phyloP scores from a whole-genome alignment of 2,329 filamentous ascomycete species.

The Leptographium galeiforme region DNA sequence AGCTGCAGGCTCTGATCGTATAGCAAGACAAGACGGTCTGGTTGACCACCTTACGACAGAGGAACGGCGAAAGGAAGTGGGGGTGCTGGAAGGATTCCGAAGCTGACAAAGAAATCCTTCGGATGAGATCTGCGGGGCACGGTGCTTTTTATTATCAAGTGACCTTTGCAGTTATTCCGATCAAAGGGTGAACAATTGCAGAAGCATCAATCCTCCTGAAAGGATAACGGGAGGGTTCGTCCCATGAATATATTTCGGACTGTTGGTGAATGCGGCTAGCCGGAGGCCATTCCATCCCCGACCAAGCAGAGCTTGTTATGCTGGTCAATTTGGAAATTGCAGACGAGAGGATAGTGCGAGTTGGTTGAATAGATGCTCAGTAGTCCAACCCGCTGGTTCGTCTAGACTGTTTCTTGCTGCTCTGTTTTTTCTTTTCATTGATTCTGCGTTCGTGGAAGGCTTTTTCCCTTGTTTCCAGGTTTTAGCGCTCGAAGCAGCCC shows the following conservation, averaged over 20 bases:
- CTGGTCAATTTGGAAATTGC: not conserved
- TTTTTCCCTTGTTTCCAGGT: conserved; percentile 24
- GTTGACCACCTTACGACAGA: not conserved
- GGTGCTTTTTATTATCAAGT: not conserved
- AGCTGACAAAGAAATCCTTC: not conserved
- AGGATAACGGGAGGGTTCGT: no score
- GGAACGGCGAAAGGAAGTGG: not conserved
- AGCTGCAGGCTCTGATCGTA: not conserved
- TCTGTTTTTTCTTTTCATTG: conserved; percentile 32
- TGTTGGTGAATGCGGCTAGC: no score
- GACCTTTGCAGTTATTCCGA: not conserved
- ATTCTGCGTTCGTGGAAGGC: conserved; percentile 31
- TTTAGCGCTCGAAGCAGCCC: not conserved
- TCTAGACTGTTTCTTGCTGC: conserved; percentile 36
- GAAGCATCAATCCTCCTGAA: no score
- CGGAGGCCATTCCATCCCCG: no score
- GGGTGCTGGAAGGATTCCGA: not conserved
- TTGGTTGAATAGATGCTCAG: not conserved
- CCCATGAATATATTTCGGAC: not conserved
- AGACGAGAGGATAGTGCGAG: no score
- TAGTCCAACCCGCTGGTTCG: conserved; percentile 15
- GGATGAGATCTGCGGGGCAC: not conserved
- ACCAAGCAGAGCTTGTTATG: not conserved
- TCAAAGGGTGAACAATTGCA: no score
- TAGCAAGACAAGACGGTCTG: not conserved